Conservation (phyloP, 106 monocot species). For the Platanthera zijinensis region DNA sequence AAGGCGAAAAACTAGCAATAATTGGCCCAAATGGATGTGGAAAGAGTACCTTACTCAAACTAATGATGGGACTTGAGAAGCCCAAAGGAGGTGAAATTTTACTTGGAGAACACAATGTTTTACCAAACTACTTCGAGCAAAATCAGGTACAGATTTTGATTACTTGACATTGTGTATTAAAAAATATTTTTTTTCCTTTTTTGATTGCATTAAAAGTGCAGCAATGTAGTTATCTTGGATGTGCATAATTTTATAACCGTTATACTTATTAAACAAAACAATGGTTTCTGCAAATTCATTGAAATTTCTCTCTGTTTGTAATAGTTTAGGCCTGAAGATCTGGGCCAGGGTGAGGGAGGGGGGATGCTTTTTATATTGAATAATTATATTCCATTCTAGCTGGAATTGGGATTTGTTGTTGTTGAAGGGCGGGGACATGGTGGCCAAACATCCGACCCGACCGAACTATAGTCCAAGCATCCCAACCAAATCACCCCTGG, state of each 20-base stretch:
- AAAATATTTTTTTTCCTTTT: not conserved
- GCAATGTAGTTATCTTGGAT: not conserved
- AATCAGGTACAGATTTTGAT: constrained; percentile 62
- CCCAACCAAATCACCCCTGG: too few species aligned
- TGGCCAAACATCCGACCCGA: too few species aligned
- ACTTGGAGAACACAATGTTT: constrained; percentile 89
- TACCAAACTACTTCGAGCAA: constrained; percentile 98
- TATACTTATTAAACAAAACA: not conserved
- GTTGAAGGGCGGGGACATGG: too few species aligned
- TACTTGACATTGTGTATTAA: not conserved
- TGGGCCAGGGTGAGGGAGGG: not conserved
- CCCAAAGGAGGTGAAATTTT: constrained; percentile 69
- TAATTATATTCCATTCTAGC: not conserved
- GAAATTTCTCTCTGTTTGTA: not conserved
- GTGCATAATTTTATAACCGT: not conserved
- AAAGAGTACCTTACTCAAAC: constrained; percentile 86
- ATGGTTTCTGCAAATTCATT: not conserved
- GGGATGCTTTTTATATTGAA: not conserved
- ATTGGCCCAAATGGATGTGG: constrained; percentile 98
- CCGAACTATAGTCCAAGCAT: too few species aligned
- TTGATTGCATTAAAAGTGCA: not conserved
- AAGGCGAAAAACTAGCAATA: constrained; percentile 94
- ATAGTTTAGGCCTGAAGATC: not conserved
- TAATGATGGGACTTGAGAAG: constrained; percentile 82
- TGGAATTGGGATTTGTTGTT: not conserved